Conservation (phyloP, 768 basidiomycete species). For the Calvatia gigantea region DNA sequence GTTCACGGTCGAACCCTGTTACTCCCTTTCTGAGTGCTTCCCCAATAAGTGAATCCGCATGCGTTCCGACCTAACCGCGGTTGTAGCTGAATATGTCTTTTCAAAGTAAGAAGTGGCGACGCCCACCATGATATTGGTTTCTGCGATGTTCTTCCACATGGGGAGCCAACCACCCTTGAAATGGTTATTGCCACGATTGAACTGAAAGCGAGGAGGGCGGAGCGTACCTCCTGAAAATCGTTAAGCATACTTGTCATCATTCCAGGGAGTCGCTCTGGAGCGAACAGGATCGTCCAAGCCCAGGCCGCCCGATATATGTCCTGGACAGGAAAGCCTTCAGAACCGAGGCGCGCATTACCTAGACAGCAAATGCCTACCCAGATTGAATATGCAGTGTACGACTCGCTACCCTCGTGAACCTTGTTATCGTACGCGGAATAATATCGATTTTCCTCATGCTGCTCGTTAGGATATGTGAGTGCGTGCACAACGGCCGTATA, state of each 20-base stretch:
- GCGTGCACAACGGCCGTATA: conserved; percentile 65
- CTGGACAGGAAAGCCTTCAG: conserved; percentile 19
- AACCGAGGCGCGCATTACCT: background rate
- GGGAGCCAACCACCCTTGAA: conserved; percentile 72
- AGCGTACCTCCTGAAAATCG: conserved; percentile 53
- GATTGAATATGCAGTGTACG: conserved; percentile 77
- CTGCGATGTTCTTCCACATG: conserved; percentile 88
- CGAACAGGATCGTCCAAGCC: conserved; percentile 74
- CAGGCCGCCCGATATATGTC: conserved; percentile 77
- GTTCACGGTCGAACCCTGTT: conserved; percentile 54
- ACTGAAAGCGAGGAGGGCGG: background rate
- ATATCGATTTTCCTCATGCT: conserved; percentile 60
- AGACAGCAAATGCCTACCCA: conserved; percentile 45
- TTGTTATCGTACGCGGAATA: conserved; percentile 74
- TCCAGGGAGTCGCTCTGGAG: conserved; percentile 68
- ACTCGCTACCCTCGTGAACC: conserved; percentile 53
- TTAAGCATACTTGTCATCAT: conserved; percentile 81
- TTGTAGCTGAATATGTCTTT: conserved; percentile 22
- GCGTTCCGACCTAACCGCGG: conserved; percentile 57
- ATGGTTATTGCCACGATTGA: background rate
- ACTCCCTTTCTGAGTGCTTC: conserved; percentile 68
- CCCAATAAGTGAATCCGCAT: conserved; percentile 73
- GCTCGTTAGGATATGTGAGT: conserved; percentile 75
- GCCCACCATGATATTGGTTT: conserved; percentile 76
- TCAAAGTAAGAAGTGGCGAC: background rate